Base-by-base conservation (phyloP, 768 basidiomycete species). In the Sarcomyxa edulis region DNA sequence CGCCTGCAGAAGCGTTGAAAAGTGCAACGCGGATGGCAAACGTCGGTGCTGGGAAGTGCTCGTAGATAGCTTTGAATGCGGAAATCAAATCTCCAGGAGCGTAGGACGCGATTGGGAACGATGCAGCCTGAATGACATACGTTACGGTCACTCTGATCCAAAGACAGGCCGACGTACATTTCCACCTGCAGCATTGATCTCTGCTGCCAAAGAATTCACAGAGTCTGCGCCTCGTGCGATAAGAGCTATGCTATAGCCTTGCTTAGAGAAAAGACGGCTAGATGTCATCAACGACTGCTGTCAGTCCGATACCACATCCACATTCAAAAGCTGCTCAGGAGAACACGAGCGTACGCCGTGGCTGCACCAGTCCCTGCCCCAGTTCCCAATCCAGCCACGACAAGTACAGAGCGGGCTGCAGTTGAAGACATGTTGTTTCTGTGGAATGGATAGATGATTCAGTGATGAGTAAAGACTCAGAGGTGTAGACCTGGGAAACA, bases 211-310 rank as follows among this genome's bases (percentile, higher is more conserved):
- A 19, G 59, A 63, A 30, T 72, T 59, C n/a, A 84, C 64, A 15
- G 69, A 52, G n/a, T 72, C 71, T 2, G 64, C 51, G 10, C 76
- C 73, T 32, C 82, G 67, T 9, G 82, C 79, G 25, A 86, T 65
- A 30, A 87, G 60, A 1, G 83, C 84, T 22, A 85, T 68, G 29
- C 66, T 73, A 51, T 84, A 86, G 1, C 83, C 83, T 21, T 72
- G 59, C 49, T 74, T 74, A 5, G 76, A 68, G 43, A 83, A 81
- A 10, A 74, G 46, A 21, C 76, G 79, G 12, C 81, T 82, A 15
- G 7, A n/a, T n/a, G 19, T 6, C 5, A n/a, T 39, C 15, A 4
- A 37, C 23, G 19, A 6, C 32, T 18, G 14, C 19, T 6, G 18
- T 36, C 8, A 27, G 6, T 21, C 12, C 20, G 47, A 6, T n/a